Evolutionary conservation across 208 protist genomes (phyloP), one percentile per base, ranked within the genome.

Genomic region (Wallacemonas sp.): DNA sequence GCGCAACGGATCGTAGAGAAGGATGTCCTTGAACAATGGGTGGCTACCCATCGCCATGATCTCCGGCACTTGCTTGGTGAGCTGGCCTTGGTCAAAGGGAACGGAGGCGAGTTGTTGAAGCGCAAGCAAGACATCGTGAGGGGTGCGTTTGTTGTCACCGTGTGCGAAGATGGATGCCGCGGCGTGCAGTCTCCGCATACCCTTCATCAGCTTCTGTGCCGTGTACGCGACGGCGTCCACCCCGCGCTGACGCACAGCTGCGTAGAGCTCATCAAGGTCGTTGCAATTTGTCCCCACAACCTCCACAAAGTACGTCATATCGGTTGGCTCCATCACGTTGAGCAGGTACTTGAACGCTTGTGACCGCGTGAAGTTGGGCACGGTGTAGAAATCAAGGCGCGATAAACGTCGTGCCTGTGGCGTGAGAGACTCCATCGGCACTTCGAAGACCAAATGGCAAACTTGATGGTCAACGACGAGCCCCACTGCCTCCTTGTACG

Each of bases 181-280:
- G 0, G 78, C 80, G 30, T 84, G 79, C 56, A 90, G 53, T 19
- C 80, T 77, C 19, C 83, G 77, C 80, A 93, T 93, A 55, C 82
- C 82, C 60, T 81, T 81, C 38, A 90, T 78, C 24, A 89, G 62
- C 53, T 86, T 87, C 34, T 80, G 70, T n/a, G 72, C 80, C 2
- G 75, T 88, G 70, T 93, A 93, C 22, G 72, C 71, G 2, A 82
- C 78, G 12, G 85, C 77, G 27, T 77, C 59, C 17, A 79, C 75
- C 12, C 70, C 72, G 3, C 77, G 75, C 59, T 93, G 87, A 0
- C 75, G 70, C 21, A 93, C 79, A 1, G 87, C 74, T 17, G 83
- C 80, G 58, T 87, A 83, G 11, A 95, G 77, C 67, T 95, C 88
- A 66, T 95, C 88, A 11, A 95, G 56, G 60, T 95, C 88, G 59